phyloP scores from a whole-genome alignment of 2,329 filamentous ascomycete genomes.

The Ceratocystis destructans region DNA sequence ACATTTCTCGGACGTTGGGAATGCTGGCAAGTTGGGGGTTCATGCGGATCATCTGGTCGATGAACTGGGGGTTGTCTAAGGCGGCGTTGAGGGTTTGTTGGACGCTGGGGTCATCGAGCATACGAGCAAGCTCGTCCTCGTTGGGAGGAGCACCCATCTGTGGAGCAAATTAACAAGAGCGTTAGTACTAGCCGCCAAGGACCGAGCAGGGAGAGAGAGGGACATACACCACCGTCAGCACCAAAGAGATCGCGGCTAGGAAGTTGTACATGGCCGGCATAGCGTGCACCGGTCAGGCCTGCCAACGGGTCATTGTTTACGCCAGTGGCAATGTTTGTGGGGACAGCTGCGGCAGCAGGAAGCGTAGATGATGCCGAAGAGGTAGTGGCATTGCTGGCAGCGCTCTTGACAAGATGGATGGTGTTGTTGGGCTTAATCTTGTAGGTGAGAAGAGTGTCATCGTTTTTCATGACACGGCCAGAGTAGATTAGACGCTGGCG shows the following conservation, averaged over 20 bases:
- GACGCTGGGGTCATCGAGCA: constrained; percentile 81
- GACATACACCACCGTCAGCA: constrained; percentile 79
- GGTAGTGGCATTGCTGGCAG: constrained; percentile 61
- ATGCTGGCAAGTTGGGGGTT: constrained; percentile 70
- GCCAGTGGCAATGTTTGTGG: constrained; percentile 68
- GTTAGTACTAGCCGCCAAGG: not conserved
- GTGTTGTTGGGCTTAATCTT: constrained; percentile 96
- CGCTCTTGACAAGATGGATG: constrained; percentile 91
- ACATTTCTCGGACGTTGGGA: constrained; percentile 66
- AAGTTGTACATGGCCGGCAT: constrained; percentile 80
- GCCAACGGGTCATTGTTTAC: constrained; percentile 81
- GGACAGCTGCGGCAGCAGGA: constrained; percentile 34
- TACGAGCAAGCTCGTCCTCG: constrained; percentile 65
- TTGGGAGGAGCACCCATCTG: constrained; percentile 82
- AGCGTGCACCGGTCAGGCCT: constrained; percentile 80
- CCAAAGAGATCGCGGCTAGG: constrained; percentile 83
- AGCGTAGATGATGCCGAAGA: constrained; percentile 31
- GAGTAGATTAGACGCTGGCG: constrained; percentile 95
- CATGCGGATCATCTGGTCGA: constrained; percentile 87
- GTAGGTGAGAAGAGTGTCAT: constrained; percentile 68
- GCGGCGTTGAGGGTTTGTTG: constrained; percentile 84
- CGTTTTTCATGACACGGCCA: constrained; percentile 89
- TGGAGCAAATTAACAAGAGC: constrained; percentile 5
- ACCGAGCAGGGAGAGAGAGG: constrained; percentile 4
- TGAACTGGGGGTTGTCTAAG: constrained; percentile 83